phyloP scores from a whole-genome alignment of 1,284 basidiomycete species.

The Trichosporon faecale region DNA sequence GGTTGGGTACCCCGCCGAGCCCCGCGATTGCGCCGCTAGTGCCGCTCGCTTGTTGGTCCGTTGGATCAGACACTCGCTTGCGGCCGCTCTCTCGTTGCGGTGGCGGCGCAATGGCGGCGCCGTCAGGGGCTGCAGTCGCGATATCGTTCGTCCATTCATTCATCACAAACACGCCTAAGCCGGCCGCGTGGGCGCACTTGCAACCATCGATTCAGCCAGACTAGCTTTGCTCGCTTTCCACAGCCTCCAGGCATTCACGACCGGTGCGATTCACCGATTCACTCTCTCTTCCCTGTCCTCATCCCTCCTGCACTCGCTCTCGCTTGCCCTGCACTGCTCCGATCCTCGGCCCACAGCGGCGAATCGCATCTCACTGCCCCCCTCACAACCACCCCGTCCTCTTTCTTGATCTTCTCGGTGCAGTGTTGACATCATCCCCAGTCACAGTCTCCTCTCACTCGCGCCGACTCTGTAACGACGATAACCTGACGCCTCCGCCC shows the following conservation, averaged over 20 bases:
- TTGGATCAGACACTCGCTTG: neutral
- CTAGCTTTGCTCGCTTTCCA: neutral
- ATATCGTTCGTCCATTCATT: conserved; percentile 10
- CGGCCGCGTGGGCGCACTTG: neutral
- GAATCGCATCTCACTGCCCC: neutral
- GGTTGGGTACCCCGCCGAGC: neutral
- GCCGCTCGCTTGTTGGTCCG: conserved; percentile 5
- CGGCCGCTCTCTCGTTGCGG: neutral
- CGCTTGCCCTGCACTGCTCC: neutral
- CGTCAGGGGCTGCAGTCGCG: neutral
- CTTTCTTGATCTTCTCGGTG: neutral
- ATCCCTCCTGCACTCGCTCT: neutral
- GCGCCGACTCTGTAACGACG: neutral
- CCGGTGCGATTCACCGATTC: neutral
- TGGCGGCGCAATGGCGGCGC: conserved; percentile 1
- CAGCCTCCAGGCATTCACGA: neutral
- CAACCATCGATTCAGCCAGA: neutral
- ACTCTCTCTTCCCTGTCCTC: neutral
- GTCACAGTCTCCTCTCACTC: neutral
- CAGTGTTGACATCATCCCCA: neutral
- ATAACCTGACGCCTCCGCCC: neutral
- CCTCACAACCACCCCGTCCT: neutral
- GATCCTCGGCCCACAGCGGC: neutral
- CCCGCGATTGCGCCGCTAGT: conserved; percentile 4
- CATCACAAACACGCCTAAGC: neutral